Evolutionary conservation across 495 filamentous ascomycete genomes (phyloP).

Genomic region (Tuber magnatum): DNA sequence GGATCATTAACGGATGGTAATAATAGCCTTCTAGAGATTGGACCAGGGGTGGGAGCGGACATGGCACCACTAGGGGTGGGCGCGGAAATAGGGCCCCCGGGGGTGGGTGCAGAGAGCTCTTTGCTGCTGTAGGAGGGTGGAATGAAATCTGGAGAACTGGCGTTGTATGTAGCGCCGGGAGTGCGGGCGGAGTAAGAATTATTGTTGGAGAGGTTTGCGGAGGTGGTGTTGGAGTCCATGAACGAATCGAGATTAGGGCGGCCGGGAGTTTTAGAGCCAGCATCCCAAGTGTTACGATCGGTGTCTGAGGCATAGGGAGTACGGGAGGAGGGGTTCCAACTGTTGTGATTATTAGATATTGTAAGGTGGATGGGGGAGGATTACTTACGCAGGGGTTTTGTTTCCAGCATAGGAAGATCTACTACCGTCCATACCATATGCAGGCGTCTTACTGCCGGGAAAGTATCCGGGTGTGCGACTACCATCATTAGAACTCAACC

Average conservation of each 20-base stretch:
- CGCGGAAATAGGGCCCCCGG: conserved; percentile 59
- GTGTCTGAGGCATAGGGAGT: conserved; percentile 65
- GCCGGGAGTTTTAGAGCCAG: conserved; percentile 63
- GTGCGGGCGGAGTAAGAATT: conserved; percentile 43
- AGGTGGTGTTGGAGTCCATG: conserved; percentile 42
- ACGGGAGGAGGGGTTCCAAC: conserved; percentile 56
- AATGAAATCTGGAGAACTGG: conserved; percentile 43
- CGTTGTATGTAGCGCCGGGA: conserved; percentile 48
- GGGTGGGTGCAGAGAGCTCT: conserved; percentile 67
- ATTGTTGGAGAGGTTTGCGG: conserved; percentile 26
- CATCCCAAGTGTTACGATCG: conserved; percentile 63
- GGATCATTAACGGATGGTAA: conserved; percentile 92
- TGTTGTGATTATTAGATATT: conserved; percentile 14
- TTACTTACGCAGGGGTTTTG: conserved; percentile 51
- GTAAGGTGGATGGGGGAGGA: neutral
- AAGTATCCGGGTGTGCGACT: conserved; percentile 63
- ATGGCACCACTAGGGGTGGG: conserved; percentile 60
- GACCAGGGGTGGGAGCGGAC: conserved; percentile 74
- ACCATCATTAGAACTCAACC: conserved; percentile 50
- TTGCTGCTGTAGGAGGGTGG: conserved; percentile 29
- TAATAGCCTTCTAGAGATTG: conserved; percentile 67
- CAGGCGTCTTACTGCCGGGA: conserved; percentile 61
- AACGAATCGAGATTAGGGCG: conserved; percentile 45
- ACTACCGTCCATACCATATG: conserved; percentile 77
- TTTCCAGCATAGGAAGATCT: conserved; percentile 65